These are phyloP conservation scores for Diversispora epigaea DNA, from an alignment of 192 early-diverging fungal genomes.

Conservation along the genomic window DNA sequence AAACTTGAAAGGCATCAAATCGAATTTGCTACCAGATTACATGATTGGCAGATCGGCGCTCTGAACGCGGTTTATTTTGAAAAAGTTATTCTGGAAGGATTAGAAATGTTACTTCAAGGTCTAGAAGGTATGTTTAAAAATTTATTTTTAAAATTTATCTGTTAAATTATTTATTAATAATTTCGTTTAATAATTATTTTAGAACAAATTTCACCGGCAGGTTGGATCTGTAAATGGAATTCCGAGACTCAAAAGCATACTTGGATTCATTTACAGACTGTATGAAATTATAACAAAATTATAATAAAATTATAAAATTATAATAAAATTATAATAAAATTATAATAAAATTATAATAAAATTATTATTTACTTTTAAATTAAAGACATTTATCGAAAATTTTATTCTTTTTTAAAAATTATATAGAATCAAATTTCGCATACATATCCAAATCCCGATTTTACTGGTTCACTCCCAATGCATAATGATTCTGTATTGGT, in stretches of 20 bases:
- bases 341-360: too few species aligned
- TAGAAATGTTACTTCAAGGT: background rate
- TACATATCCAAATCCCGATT: slow-evolving; percentile 2
- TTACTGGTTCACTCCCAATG: background rate
- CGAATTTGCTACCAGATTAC: slow-evolving; percentile 20
- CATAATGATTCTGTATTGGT: background rate
- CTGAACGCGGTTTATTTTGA: slow-evolving; percentile 16
- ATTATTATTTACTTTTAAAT: too few species aligned
- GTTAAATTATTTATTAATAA: background rate
- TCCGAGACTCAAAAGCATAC: background rate
- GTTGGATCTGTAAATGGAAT: slow-evolving; percentile 21
- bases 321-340: too few species aligned
- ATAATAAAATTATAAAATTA: too few species aligned
- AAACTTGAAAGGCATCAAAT: slow-evolving; percentile 24
- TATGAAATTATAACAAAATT: background rate
- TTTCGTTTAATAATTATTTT: background rate
- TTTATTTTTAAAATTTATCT: background rate
- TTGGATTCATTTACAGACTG: slow-evolving; percentile 13
- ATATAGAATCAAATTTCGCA: slow-evolving; percentile 9
- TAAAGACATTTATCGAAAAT: too few species aligned
- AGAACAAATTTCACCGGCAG: slow-evolving; percentile 13
- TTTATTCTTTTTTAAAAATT: too few species aligned
- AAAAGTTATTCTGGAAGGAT: slow-evolving; percentile 11
- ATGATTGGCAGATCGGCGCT: slow-evolving; percentile 23
- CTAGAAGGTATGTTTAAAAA: background rate